A percentile compares a stretch with the other conserved stretches of the same genome.
Conservation (phyloP, 1,284 basidiomycete genomes). For the Cystobasidium sp. region DNA sequence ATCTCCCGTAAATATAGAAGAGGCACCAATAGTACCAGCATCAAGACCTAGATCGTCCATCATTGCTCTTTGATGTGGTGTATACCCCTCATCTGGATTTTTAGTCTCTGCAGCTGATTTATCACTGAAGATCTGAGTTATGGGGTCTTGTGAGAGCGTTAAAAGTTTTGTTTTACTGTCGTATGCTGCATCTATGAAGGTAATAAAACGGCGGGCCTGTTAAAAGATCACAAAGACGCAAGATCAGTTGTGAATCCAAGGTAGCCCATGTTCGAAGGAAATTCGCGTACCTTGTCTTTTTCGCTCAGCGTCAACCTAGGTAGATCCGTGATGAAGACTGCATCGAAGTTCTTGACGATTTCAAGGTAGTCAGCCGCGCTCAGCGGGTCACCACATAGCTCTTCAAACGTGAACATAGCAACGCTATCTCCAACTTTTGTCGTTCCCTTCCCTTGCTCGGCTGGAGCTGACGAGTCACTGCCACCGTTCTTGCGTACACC, state of each 20-base stretch:
- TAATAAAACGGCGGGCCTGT: slow-evolving; percentile 91
- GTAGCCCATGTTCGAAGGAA: neutral
- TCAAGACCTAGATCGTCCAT: slow-evolving; percentile 33
- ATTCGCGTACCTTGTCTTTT: slow-evolving; percentile 80
- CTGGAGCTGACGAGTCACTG: neutral
- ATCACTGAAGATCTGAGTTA: slow-evolving; percentile 83
- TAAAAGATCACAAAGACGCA: neutral
- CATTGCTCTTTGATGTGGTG: slow-evolving; percentile 39
- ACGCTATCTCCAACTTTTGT: slow-evolving; percentile 59
- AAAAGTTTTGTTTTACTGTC: slow-evolving; percentile 92
- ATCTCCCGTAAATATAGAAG: slow-evolving; percentile 87
- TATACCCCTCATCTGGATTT: slow-evolving; percentile 75
- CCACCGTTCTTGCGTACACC: slow-evolving; percentile 51
- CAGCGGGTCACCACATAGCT: slow-evolving; percentile 86
- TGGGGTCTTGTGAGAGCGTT: slow-evolving; percentile 84
- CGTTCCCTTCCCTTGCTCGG: neutral
- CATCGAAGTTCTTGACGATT: slow-evolving; percentile 83
- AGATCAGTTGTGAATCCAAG: neutral
- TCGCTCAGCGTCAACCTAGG: slow-evolving; percentile 82
- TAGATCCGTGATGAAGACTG: slow-evolving; percentile 84
- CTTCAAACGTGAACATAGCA: slow-evolving; percentile 83
- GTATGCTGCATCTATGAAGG: slow-evolving; percentile 91
- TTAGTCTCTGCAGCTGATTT: slow-evolving; percentile 60
- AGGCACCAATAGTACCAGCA: slow-evolving; percentile 72
- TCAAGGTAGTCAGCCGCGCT: slow-evolving; percentile 96